A percentile compares a stretch with the other conserved stretches of the same genome.
These are phyloP conservation scores for Solanum paucissectum DNA, from an alignment of 257 asterid species.

Conservation along the genomic window DNA sequence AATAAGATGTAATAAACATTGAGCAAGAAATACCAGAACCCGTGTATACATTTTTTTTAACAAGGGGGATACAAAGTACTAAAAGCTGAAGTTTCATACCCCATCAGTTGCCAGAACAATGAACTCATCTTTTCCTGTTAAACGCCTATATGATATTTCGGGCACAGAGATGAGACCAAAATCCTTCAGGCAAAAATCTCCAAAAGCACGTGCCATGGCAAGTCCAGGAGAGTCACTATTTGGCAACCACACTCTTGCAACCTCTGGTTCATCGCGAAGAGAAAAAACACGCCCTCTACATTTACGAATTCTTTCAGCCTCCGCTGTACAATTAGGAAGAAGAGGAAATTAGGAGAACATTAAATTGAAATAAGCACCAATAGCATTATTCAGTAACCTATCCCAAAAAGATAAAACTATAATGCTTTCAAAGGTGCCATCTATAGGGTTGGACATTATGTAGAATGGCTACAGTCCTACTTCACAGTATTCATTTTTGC, in stretches of 20 bases:
- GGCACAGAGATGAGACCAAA: slow-evolving; percentile 83
- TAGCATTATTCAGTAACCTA: neutral
- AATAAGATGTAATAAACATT: neutral
- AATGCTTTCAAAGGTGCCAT: neutral
- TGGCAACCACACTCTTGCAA: slow-evolving; percentile 86
- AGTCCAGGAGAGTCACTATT: slow-evolving; percentile 76
- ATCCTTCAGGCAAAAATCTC: slow-evolving; percentile 87
- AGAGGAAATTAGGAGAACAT: neutral
- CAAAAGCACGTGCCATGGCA: slow-evolving; percentile 96
- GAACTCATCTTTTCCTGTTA: slow-evolving; percentile 66
- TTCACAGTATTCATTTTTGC: neutral
- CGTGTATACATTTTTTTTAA: neutral
- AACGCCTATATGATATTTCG: slow-evolving; percentile 54
- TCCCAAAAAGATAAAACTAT: neutral
- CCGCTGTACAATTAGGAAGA: slow-evolving; percentile 32
- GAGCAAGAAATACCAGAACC: neutral
- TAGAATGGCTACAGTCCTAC: neutral
- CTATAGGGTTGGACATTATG: neutral
- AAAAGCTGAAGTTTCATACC: slow-evolving; percentile 20
- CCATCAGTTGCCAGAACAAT: slow-evolving; percentile 80
- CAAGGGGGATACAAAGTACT: neutral
- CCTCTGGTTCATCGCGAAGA: slow-evolving; percentile 76
- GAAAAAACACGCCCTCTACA: slow-evolving; percentile 81
- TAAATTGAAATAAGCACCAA: neutral
- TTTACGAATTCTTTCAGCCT: slow-evolving; percentile 78